These are phyloP conservation scores for Fennellomyces sp. DNA, from an alignment of 371 early-diverging fungal genomes.

Conservation along the genomic window DNA sequence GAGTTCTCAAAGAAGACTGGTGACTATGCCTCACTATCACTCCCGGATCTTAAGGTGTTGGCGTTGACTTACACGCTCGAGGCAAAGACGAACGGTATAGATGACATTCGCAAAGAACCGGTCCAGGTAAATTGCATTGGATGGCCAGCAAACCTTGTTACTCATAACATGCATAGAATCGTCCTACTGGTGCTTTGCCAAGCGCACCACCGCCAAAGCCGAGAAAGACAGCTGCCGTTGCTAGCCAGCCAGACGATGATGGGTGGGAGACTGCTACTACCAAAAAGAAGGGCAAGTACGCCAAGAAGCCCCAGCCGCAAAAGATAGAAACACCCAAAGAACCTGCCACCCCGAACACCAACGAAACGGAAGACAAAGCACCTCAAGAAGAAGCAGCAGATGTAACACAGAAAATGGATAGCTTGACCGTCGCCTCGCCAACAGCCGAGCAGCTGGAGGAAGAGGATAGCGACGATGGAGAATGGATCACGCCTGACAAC, in stretches of 20 bases:
- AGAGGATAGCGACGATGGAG: constrained; percentile 3
- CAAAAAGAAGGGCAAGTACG: constrained; percentile 25
- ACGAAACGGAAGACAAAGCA: background rate
- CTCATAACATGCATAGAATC: too few species aligned
- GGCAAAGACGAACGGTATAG: constrained; percentile 68
- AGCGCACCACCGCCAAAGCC: constrained; percentile 45
- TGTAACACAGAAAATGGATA: constrained; percentile 18
- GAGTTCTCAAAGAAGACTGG: constrained; percentile 92
- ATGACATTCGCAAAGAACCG: constrained; percentile 68
- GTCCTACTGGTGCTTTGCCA: constrained; percentile 40
- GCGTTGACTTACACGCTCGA: constrained; percentile 90
- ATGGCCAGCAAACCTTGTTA: too few species aligned
- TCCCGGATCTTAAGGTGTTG: constrained; percentile 88
- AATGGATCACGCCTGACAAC: constrained; percentile 95
- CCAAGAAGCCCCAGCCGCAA: constrained; percentile 15
- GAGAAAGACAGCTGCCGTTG: constrained; percentile 5
- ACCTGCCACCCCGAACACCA: background rate
- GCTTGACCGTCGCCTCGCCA: background rate
- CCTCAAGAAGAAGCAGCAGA: background rate
- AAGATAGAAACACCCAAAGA: constrained; percentile 19
- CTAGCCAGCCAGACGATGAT: constrained; percentile 41
- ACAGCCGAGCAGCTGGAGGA: background rate
- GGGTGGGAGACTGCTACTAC: constrained; percentile 49
- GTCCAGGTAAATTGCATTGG: constrained; percentile 45
- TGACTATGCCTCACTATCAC: constrained; percentile 82